Evolutionary conservation across 495 filamentous ascomycete genomes (phyloP).

Genomic region (Parathielavia hyrcaniae): DNA sequence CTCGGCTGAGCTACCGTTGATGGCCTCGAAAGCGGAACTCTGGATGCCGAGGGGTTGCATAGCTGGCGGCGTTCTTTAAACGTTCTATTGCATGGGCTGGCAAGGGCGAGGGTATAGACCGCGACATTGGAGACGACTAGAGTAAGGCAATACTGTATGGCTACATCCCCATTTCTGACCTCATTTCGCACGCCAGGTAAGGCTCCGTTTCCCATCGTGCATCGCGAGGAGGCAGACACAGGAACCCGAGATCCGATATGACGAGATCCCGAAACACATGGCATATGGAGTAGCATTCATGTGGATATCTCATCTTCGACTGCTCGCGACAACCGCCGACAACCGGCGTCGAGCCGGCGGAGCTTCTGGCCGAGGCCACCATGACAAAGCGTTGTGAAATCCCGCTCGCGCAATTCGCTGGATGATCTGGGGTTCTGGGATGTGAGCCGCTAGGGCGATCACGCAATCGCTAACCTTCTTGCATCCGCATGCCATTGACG

Average conservation of each 20-base stretch:
- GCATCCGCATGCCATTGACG: conserved; percentile 17
- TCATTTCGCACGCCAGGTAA: too few relatives aligned
- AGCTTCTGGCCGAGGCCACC: neutral
- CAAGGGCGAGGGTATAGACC: neutral
- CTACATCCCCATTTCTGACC: too few relatives aligned
- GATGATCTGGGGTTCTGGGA: conserved; percentile 20
- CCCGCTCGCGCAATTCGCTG: conserved; percentile 28
- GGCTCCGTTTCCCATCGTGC: too few relatives aligned
- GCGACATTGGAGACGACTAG: neutral
- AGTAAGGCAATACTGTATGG: too few relatives aligned
- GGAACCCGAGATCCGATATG: too few relatives aligned
- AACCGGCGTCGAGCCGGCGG: neutral
- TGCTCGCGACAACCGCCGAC: too few relatives aligned
- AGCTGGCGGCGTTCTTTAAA: conserved; percentile 12
- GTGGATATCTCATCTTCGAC: neutral
- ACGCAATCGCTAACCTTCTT: conserved; percentile 32
- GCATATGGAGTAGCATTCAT: neutral
- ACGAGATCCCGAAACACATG: too few relatives aligned
- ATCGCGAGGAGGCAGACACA: too few relatives aligned
- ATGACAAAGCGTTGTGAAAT: conserved; percentile 35
- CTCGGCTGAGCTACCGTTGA: neutral
- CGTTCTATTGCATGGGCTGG: conserved; percentile 5
- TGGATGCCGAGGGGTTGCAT: conserved; percentile 4
- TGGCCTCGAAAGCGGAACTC: neutral
- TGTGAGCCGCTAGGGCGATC: conserved; percentile 30